Conservation (phyloP, 129 eudicot species). For the Rutidosis leptorrhynchoides region DNA sequence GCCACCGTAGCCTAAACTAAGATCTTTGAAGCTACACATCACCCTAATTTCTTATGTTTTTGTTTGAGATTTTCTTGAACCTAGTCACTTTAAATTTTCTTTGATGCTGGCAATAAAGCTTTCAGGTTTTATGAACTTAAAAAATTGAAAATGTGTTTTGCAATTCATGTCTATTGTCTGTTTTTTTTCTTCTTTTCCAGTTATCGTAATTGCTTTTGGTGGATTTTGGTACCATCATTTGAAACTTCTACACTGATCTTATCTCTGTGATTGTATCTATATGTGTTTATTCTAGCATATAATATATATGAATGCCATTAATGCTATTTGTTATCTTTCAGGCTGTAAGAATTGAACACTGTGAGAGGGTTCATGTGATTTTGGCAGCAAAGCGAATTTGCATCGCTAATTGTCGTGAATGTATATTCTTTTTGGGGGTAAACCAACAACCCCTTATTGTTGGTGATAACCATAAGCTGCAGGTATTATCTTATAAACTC, state of each 20-base stretch:
- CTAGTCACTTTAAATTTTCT: background rate
- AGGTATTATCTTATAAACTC: slow-evolving; percentile 42
- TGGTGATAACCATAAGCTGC: slow-evolving; percentile 98
- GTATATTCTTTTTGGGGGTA: slow-evolving; percentile 89
- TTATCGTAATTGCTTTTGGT: background rate
- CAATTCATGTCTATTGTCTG: background rate
- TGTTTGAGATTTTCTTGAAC: background rate
- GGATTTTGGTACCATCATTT: slow-evolving; percentile 8
- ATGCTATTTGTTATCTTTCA: slow-evolving; percentile 27
- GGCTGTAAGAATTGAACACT: slow-evolving; percentile 98
- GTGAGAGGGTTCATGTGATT: slow-evolving; percentile 97
- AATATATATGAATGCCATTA: slow-evolving; percentile 12
- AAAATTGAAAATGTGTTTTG: too few relatives aligned
- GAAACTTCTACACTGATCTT: background rate
- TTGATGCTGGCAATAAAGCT: background rate
- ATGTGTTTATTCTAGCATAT: background rate
- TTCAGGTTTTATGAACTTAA: background rate
- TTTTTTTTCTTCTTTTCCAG: background rate
- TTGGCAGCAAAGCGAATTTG: slow-evolving; percentile 83
- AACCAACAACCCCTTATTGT: slow-evolving; percentile 93
- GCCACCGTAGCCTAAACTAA: background rate
- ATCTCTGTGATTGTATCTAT: background rate
- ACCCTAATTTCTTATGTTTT: background rate
- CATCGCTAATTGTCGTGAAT: slow-evolving; percentile 96
- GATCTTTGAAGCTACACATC: background rate